Evolutionary conservation across 192 early-diverging fungal species (phyloP), one percentile per base, ranked within the genome.

Genomic region (Podila minutissima): DNA sequence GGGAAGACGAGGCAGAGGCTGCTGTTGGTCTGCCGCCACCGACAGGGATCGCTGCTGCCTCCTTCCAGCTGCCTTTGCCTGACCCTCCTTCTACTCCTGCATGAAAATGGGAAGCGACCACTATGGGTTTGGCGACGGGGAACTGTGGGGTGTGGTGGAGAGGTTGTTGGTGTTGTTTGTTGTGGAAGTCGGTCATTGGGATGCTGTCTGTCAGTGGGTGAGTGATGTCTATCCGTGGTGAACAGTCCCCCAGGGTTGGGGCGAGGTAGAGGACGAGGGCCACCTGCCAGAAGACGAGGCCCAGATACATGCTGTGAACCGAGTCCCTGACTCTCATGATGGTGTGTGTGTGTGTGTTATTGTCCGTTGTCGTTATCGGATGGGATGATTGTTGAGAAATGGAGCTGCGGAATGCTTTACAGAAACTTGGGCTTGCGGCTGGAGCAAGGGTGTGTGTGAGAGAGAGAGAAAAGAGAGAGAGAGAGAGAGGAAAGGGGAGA

Each of bases 321-420:
- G 66, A 69, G 77, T 72, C 71, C 77, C 57, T 72, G 70, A 69
- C 66, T 67, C 71, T 65, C 77, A 81, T 81, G 38, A 55, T 55
- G 41, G 41, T 55, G 2, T 10, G n/a, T 32, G 2, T 10, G n/a
- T 32, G 29, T 61, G 59, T 17, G 12, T 0, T 5, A 17, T 26
- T 31, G 29, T 31, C 2, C 6, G 26, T 7, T 31, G 59, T 20
- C 31, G 20, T 61, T 46, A 12, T 46, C 15, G 41, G 31, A 61
- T 61, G 31, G 59, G 17, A 26, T 63, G n/a, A 26, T 24, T 41
- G 17, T 60, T 51, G 15, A 17, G 15, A 46, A 46, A 46, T 46
- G 41, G 3, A 46, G 41, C 41, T 46, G 41, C 41, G 41, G 41
- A 46, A 46, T 46, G 41, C 13, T 13, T 4, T 46, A 15, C 12